Evolutionary conservation across 164 flowering plant species (phyloP), one percentile per base, ranked within the genome.

Genomic region (Aristolochia californica): DNA sequence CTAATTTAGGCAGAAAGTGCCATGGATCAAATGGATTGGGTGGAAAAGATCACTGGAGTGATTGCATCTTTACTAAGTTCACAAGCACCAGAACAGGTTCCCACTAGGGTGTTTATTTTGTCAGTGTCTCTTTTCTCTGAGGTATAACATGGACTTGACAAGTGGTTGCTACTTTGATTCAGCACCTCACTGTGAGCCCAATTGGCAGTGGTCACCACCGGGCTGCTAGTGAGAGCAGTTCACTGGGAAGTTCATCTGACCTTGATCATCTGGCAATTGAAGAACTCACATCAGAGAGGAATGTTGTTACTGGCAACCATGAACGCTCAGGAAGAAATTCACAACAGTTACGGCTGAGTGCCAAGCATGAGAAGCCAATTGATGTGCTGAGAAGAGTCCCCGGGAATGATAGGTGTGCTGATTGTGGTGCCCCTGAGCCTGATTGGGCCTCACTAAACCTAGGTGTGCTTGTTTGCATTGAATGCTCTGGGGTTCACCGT

Each of bases 391-490:
- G 78, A 62, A 85, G 65, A 71, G 83, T 93, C 5, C 66, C 79
- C 64, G 99, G 99, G 21, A 93, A 93, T 75, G 95, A 93, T 59
- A 84, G 70, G 73, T 93, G 99, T 72, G 99, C 97, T 51, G 99
- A 93, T 77, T 93, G 99, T 80, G 93, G 96, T 68, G 90, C 96
- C 34, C 66, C 83, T 48, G 97, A 86, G 68, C 99, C 99, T 27
- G 99, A 93, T 59, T 93, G 99, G 99, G 97, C 99, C 57, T 93
- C 99, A 26, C 70, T 93, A 58, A 93, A 93, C 76, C 95, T 93
- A 55, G 99, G 99, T 2, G 80, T 93, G 70, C 95, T 93, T 58
- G 78, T 93, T 53, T 93, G 99, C 75, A 93, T 93, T 55, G 99
- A 93, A 59, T 93, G 99, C 77, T 93, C 99, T 64, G 99, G 99